Evolutionary conservation across 1,139 yeast species (phyloP).

Genomic region (Blastobotrys aristatus): DNA sequence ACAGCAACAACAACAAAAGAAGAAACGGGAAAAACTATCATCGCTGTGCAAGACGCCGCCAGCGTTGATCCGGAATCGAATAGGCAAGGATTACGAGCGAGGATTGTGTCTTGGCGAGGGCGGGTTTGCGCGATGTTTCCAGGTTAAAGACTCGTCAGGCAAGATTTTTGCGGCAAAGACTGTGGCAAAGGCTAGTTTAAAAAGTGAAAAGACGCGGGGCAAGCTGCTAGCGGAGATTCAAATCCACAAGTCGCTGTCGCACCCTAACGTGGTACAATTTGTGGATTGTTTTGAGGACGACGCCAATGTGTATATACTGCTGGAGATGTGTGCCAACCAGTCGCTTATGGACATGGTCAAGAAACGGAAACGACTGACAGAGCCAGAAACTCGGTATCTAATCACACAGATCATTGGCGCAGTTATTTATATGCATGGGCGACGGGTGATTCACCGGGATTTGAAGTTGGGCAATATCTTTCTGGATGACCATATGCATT

Average conservation of each 20-base stretch:
- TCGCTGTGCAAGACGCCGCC: conserved; percentile 94
- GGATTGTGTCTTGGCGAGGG: conserved; percentile 95
- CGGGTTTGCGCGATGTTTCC: conserved; percentile 98
- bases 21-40: conserved; percentile 81
- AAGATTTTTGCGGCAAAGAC: conserved; percentile 94
- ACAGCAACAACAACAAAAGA: conserved; percentile 6
- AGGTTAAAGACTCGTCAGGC: conserved; percentile 86
- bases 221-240: conserved; percentile 86
- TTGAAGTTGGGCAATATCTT: conserved; percentile 91
- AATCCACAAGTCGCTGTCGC: conserved; percentile 86
- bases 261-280: conserved; percentile 85
- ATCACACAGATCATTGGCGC: conserved; percentile 95
- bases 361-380: conserved; percentile 74
- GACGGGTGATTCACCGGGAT: conserved; percentile 95
- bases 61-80: conserved; percentile 78
- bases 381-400: conserved; percentile 86
- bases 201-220: conserved; percentile 84
- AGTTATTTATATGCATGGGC: conserved; percentile 81
- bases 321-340: conserved; percentile 81
- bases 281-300: conserved; percentile 95
- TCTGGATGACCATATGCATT: conserved; percentile 85
- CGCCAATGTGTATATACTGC: conserved; percentile 81
- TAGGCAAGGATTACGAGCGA: conserved; percentile 84
- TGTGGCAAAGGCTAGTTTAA: conserved; percentile 91
- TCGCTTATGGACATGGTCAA: conserved; percentile 86